These are phyloP conservation scores for Meyerozyma guilliermondii DNA, from an alignment of 1,139 yeast species.

Conservation along the genomic window DNA sequence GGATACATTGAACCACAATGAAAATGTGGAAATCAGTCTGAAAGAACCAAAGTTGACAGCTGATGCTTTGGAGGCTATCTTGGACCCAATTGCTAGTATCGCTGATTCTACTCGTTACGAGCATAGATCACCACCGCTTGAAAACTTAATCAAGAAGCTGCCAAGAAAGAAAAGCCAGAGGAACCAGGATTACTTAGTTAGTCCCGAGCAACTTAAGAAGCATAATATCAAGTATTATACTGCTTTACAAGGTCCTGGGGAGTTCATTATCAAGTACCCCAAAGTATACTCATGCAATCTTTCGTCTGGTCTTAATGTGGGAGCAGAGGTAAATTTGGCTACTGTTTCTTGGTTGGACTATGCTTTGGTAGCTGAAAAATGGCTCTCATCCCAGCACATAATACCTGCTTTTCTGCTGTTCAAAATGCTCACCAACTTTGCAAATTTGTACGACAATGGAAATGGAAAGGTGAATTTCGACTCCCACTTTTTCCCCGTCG, in stretches of 20 bases:
- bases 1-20: neutral
- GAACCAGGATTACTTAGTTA: constrained; percentile 40
- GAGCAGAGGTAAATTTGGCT: constrained; percentile 55
- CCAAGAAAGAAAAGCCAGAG: constrained; percentile 26
- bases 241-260: constrained; percentile 55
- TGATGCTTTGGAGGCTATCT: constrained; percentile 16
- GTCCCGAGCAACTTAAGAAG: constrained; percentile 43
- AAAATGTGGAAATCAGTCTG: constrained; percentile 13
- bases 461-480: constrained; percentile 21
- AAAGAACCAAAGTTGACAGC: constrained; percentile 20
- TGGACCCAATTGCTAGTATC: constrained; percentile 13
- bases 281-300: constrained; percentile 44
- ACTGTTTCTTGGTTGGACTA: constrained; percentile 52
- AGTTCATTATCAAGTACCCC: constrained; percentile 54
- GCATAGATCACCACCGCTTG: constrained; percentile 16
- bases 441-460: constrained; percentile 36
- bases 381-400: constrained; percentile 48
- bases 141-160: constrained; percentile 22
- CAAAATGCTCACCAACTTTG: constrained; percentile 42
- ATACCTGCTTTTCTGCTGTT: constrained; percentile 49
- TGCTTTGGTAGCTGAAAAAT: constrained; percentile 44
- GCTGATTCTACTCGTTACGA: constrained; percentile 11
- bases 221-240: constrained; percentile 44
- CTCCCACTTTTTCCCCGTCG: constrained; percentile 23
- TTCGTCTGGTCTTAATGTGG: constrained; percentile 51